Base-by-base conservation (phyloP, 2,329 filamentous ascomycete species). In the Zopfia rhizophila region DNA sequence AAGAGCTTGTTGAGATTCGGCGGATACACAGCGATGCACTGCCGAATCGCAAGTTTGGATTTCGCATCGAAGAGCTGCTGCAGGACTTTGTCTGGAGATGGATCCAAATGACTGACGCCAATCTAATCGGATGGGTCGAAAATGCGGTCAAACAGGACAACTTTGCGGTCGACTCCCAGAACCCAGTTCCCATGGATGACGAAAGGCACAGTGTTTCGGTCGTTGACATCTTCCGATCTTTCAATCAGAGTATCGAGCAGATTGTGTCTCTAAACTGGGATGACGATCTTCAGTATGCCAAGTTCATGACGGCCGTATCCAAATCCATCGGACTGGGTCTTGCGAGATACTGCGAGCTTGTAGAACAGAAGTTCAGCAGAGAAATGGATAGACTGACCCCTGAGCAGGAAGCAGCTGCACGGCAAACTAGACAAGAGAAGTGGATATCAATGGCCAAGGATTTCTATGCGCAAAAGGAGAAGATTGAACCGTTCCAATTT, bases 71-170 rank as follows among this genome's bases (percentile, higher is more conserved):
- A 72, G 84, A 86, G 29, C 77, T 96, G 12, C 79, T 99, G 13
- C 89, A 92, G 51, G 88, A 90, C 24, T 99, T 97, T 69, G 94
- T 97, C 5, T 97, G 92, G 92, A 86, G 91, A 47, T 99, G 92
- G 92, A 90, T 99, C 53, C 81, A 83, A 41, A 83, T 86, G 53
- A 91, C 91, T 6, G 91, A 97, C 61, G 77, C 78, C 23, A 91
- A 87, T 64, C 86, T 97, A 63, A 80, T 88, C 51, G 85, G 86
- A 17, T 94, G 94, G 78, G 89, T 97, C 27, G 91, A 95, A 33
- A 85, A 93, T 61, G 92, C 94, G 7, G 88, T 97, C 71, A 93
- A 91, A 68, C 90, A 95, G 59, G 94, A 99, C 68, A 76, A 85
- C 45, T 99, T 97, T 72, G 82, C 86, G 58, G 86, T 96, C 41